phyloP scores from a whole-genome alignment of 108 stramenopile genomes.

The Skeletonema marinoi region DNA sequence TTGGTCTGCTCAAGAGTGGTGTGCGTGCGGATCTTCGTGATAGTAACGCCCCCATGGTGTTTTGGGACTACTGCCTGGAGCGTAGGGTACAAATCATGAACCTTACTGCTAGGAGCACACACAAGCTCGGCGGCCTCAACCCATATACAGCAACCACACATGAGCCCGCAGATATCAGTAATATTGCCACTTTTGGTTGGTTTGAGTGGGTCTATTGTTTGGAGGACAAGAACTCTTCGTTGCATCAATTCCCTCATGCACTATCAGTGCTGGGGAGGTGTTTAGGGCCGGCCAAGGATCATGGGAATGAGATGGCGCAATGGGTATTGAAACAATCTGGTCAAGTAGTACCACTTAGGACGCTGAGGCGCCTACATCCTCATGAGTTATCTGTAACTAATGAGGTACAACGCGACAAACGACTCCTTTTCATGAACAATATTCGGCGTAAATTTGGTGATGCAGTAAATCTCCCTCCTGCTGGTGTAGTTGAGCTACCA shows the following conservation, averaged over 20 bases:
- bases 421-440: background rate
- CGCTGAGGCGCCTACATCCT: slow-evolving; percentile 6
- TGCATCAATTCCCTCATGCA: background rate
- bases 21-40: slow-evolving; percentile 40
- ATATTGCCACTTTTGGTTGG: too few relatives aligned
- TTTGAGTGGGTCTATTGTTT: too few relatives aligned
- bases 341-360: background rate
- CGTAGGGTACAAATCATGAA: too few relatives aligned
- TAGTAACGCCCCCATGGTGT: slow-evolving; percentile 4
- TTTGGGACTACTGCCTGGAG: too few relatives aligned
- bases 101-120: too few relatives aligned
- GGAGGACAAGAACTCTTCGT: too few relatives aligned
- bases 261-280: slow-evolving; percentile 2
- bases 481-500: background rate
- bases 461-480: background rate
- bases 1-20: slow-evolving; percentile 42
- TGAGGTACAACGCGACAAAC: slow-evolving; percentile 7
- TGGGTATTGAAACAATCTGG: slow-evolving; percentile 1
- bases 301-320: slow-evolving; percentile 47
- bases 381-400: slow-evolving; percentile 8
- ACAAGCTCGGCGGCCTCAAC: too few relatives aligned
- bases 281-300: slow-evolving; percentile 42
- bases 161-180: too few relatives aligned
- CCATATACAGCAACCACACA: too few relatives aligned
- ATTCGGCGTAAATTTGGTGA: slow-evolving; percentile 12